Evolutionary conservation across 2,329 filamentous ascomycete genomes (phyloP).

Genomic region (Clonostachys solani): DNA sequence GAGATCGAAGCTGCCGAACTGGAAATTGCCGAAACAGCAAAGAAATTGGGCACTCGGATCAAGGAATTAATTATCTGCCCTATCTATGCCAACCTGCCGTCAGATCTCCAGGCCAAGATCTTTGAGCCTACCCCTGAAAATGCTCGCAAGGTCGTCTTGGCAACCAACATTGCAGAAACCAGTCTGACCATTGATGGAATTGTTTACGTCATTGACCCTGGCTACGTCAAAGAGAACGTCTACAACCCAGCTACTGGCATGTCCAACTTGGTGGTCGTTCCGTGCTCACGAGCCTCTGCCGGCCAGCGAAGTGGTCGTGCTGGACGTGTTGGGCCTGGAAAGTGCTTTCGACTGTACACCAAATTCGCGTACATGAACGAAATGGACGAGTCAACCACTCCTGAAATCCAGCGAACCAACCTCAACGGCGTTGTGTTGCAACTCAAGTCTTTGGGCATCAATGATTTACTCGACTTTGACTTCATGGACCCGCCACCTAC

Average conservation of each 20-base stretch:
- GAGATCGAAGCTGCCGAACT: conserved; percentile 89
- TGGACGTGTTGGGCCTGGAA: conserved; percentile 86
- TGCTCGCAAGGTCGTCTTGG: conserved; percentile 85
- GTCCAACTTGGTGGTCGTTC: conserved; percentile 86
- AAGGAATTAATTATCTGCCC: conserved; percentile 87
- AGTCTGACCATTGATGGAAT: conserved; percentile 95
- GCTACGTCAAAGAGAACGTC: conserved; percentile 92
- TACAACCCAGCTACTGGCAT: conserved; percentile 91
- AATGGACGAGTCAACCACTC: conserved; percentile 85
- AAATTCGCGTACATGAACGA: conserved; percentile 94
- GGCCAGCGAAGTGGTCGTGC: conserved; percentile 92
- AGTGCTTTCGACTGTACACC: conserved; percentile 90
- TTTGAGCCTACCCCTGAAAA: conserved; percentile 88
- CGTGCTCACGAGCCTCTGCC: conserved; percentile 85
- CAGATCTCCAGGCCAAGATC: conserved; percentile 86
- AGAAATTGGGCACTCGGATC: conserved; percentile 79
- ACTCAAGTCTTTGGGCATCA: conserved; percentile 86
- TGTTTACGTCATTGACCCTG: conserved; percentile 91
- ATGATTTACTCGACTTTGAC: conserved; percentile 89
- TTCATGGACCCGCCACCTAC: conserved; percentile 93
- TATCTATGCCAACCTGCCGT: conserved; percentile 90
- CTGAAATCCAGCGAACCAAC: conserved; percentile 90
- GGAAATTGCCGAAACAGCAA: conserved; percentile 78
- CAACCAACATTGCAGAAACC: conserved; percentile 97
- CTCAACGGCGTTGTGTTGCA: conserved; percentile 80